These are phyloP conservation scores for Mortierella sp. DNA, from an alignment of 371 early-diverging fungal species.

Conservation along the genomic window DNA sequence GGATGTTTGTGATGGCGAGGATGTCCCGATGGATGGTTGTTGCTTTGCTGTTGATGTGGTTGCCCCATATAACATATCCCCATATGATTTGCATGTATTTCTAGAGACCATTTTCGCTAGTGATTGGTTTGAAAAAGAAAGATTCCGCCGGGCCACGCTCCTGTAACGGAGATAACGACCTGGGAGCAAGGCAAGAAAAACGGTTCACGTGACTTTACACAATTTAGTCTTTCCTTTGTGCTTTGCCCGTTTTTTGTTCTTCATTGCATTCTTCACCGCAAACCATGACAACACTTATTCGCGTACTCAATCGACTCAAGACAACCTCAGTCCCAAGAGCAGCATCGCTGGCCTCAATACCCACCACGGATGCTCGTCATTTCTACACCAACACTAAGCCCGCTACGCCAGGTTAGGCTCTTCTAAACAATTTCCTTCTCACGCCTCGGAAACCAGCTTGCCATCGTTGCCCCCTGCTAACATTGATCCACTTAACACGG, in stretches of 20 bases:
- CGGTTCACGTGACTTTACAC: background rate
- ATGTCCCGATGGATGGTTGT: constrained; percentile 6
- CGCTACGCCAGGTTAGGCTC: background rate
- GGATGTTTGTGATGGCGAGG: constrained; percentile 11
- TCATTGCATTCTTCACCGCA: background rate
- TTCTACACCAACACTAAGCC: background rate
- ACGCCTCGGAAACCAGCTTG: too few relatives aligned
- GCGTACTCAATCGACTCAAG: background rate
- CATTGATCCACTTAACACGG: background rate
- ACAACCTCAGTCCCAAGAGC: background rate
- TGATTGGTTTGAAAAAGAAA: constrained; percentile 18
- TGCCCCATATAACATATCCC: background rate
- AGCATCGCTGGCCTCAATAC: background rate
- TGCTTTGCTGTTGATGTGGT: background rate
- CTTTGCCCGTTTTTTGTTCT: background rate
- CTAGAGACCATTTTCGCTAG: constrained; percentile 18
- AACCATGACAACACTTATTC: background rate
- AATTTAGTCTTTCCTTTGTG: background rate
- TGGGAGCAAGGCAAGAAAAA: background rate
- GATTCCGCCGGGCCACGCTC: constrained; percentile 14
- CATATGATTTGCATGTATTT: background rate
- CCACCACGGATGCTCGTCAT: background rate
- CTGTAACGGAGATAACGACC: background rate
- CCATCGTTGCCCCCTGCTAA: background rate
- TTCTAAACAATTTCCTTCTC: too few relatives aligned